These are phyloP conservation scores for Syzygium aqueum DNA, from an alignment of 345 rosid genomes.

Conservation along the genomic window DNA sequence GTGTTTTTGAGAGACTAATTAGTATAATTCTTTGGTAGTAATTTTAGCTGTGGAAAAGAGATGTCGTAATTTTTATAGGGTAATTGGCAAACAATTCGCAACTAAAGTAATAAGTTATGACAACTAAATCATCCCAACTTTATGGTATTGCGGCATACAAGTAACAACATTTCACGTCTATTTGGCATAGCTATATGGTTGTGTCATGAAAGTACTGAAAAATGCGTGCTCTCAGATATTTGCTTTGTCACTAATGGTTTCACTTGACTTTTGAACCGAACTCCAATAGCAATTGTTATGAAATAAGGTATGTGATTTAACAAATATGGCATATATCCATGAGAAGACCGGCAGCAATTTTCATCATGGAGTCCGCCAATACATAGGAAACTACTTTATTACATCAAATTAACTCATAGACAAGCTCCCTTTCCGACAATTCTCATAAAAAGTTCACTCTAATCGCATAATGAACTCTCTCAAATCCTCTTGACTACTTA, in stretches of 20 bases:
- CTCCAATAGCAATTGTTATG: not conserved
- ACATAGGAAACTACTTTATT: not conserved
- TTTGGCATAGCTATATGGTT: not conserved
- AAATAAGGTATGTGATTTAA: not conserved
- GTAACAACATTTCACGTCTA: not conserved
- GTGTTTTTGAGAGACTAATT: not conserved
- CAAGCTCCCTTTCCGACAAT: not conserved
- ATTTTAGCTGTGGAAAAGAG: not conserved
- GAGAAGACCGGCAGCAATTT: not conserved
- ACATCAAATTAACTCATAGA: not conserved
- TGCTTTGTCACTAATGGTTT: not conserved
- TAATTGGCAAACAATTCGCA: not conserved
- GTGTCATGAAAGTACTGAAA: not conserved
- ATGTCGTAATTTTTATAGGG: not conserved
- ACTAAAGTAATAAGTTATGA: not conserved
- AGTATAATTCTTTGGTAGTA: not conserved
- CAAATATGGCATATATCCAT: not conserved
- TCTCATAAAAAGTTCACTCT: not conserved
- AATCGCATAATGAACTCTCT: not conserved
- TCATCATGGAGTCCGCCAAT: too few relatives aligned
- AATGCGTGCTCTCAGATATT: not conserved
- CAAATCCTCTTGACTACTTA: not conserved
- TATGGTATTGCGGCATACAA: not conserved
- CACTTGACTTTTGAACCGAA: not conserved
- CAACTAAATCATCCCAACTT: not conserved